These are phyloP conservation scores for Leishmania gerbilli DNA, from an alignment of 208 protist genomes.

Conservation along the genomic window DNA sequence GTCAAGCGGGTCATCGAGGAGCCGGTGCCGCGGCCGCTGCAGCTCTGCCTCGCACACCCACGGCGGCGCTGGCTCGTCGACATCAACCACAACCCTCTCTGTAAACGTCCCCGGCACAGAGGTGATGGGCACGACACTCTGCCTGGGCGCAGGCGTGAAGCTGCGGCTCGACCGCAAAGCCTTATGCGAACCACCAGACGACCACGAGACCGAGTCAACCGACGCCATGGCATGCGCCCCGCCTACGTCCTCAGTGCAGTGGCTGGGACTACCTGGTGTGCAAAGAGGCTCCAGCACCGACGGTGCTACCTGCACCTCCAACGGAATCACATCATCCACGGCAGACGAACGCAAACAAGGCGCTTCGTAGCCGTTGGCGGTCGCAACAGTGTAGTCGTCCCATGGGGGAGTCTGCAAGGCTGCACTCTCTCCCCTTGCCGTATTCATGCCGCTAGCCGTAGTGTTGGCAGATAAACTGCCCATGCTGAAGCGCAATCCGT, in stretches of 20 bases:
- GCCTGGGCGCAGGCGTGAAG: neutral
- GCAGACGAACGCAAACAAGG: conserved; percentile 12
- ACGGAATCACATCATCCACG: conserved; percentile 31
- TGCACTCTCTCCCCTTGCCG: neutral
- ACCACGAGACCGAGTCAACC: neutral
- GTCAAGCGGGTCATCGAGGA: conserved; percentile 9
- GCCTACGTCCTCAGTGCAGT: neutral
- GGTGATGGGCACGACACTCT: neutral
- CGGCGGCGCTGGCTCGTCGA: neutral
- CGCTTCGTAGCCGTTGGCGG: neutral
- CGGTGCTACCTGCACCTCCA: neutral
- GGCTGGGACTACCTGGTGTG: neutral
- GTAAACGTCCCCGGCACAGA: neutral
- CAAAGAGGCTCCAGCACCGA: neutral
- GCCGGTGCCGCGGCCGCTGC: conserved; percentile 11
- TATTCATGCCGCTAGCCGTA: neutral
- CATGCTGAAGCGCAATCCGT: neutral
- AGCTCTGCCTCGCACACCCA: conserved; percentile 24
- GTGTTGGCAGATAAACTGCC: neutral
- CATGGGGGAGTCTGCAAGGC: neutral
- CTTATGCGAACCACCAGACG: neutral
- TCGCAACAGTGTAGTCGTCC: neutral
- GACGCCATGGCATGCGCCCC: neutral
- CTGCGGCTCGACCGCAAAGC: neutral
- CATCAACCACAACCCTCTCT: neutral